Evolutionary conservation across 208 protist genomes (phyloP).

Genomic region (Trichomonas vaginalis): DNA sequence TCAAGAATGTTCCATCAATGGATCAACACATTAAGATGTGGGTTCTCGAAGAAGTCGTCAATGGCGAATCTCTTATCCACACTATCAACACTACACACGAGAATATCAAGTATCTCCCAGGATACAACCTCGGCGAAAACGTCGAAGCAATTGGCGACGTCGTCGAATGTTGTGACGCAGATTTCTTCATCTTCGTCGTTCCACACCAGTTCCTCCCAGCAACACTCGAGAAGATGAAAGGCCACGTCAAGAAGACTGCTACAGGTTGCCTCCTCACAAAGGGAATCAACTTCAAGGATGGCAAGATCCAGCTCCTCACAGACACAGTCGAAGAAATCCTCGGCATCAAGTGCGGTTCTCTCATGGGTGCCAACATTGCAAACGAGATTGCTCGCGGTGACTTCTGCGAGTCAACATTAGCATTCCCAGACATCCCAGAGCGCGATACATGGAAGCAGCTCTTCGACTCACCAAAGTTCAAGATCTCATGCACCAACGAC

Average conservation of each 20-base stretch:
- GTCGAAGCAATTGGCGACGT: slow-evolving; percentile 23
- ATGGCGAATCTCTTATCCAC: slow-evolving; percentile 32
- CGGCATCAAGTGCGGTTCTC: neutral
- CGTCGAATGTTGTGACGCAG: neutral
- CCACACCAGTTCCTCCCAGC: slow-evolving; percentile 28
- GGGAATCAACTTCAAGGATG: neutral
- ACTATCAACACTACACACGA: slow-evolving; percentile 34
- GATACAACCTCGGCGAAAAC: slow-evolving; percentile 21
- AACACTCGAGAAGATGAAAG: neutral
- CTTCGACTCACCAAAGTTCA: neutral
- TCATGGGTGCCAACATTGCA: slow-evolving; percentile 33
- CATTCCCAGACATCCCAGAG: slow-evolving; percentile 10
- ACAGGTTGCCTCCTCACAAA: neutral
- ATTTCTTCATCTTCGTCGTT: slow-evolving; percentile 24
- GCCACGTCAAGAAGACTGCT: neutral
- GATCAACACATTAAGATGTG: slow-evolving; percentile 13
- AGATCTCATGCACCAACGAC: slow-evolving; percentile 4
- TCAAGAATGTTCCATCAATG: neutral
- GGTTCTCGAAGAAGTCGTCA: slow-evolving; percentile 31
- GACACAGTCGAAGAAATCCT: slow-evolving; percentile 16
- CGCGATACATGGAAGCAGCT: neutral
- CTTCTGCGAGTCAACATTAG: neutral
- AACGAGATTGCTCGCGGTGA: slow-evolving; percentile 24
- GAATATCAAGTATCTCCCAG: slow-evolving; percentile 38
- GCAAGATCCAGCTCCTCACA: slow-evolving; percentile 20